A percentile compares a stretch with the other conserved stretches of the same genome.
These are phyloP conservation scores for Aspergillus avenaceus DNA, from an alignment of 495 filamentous ascomycete species.

Conservation along the genomic window DNA sequence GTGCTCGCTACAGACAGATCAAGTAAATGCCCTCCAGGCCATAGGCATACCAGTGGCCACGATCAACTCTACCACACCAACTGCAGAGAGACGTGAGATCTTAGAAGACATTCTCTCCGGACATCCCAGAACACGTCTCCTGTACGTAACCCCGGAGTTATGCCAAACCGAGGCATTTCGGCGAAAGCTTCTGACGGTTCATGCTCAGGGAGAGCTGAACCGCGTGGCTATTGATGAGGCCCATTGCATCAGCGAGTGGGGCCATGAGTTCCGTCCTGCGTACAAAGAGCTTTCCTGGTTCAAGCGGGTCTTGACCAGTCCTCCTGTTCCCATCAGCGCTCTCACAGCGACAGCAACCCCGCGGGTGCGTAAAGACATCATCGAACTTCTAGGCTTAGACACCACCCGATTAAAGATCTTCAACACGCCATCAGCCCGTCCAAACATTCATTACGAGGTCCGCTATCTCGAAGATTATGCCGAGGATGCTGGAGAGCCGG, in stretches of 20 bases:
- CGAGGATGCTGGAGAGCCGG: conserved; percentile 21
- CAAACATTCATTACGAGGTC: conserved; percentile 90
- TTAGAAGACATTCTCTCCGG: conserved; percentile 79
- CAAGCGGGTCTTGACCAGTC: conserved; percentile 67
- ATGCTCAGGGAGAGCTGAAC: conserved; percentile 75
- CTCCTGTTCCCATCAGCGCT: conserved; percentile 82
- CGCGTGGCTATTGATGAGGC: conserved; percentile 92
- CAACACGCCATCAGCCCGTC: conserved; percentile 71
- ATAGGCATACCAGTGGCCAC: conserved; percentile 76
- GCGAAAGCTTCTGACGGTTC: conserved; percentile 63
- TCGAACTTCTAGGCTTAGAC: conserved; percentile 66
- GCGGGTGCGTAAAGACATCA: conserved; percentile 74
- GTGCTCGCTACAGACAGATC: conserved; percentile 62
- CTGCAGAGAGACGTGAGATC: conserved; percentile 60
- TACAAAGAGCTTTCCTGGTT: conserved; percentile 91
- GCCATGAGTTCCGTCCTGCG: conserved; percentile 91
- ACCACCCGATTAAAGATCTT: conserved; percentile 61
- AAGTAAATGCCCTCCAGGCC: conserved; percentile 74
- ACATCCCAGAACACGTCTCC: conserved; percentile 75
- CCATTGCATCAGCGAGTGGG: conserved; percentile 98
- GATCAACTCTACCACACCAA: conserved; percentile 75
- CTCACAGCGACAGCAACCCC: conserved; percentile 86
- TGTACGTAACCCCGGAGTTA: conserved; percentile 92
- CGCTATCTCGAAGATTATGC: conserved; percentile 66
- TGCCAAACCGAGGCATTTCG: conserved; percentile 78